phyloP scores from a whole-genome alignment of 768 basidiomycete genomes.

The Tulasnella sp. region DNA sequence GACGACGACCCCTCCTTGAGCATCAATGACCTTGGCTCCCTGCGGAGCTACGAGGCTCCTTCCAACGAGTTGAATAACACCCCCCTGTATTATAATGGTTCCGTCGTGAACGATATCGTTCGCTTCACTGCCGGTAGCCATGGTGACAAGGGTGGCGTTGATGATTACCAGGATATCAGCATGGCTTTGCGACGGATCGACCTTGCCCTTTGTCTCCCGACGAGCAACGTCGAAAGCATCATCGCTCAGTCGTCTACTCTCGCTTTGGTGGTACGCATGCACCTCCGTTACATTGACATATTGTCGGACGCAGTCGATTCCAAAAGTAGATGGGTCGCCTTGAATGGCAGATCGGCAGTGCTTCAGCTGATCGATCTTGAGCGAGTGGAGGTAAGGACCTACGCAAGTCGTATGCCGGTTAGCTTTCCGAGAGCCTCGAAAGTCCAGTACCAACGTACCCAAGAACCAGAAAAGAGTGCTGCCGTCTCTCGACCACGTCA shows the following conservation, averaged over 20 bases:
- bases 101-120: conserved; percentile 54
- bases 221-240: conserved; percentile 42
- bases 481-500: conserved; percentile 62
- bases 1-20: conserved; percentile 60
- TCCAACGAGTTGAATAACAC: conserved; percentile 55
- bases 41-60: conserved; percentile 40
- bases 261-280: conserved; percentile 56
- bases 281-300: conserved; percentile 59
- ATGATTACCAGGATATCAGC: conserved; percentile 54
- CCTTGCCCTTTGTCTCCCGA: conserved; percentile 14
- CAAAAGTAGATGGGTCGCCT: conserved; percentile 53
- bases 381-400: conserved; percentile 63
- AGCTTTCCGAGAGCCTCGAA: neutral
- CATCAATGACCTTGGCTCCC: conserved; percentile 52
- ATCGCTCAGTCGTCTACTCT: conserved; percentile 55
- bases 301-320: conserved; percentile 57
- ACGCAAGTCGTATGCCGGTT: neutral
- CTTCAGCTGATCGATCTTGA: conserved; percentile 53
- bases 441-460: conserved; percentile 44
- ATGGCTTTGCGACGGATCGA: conserved; percentile 31
- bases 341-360: conserved; percentile 50
- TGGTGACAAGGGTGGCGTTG: conserved; percentile 68
- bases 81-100: conserved; percentile 52
- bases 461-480: conserved; percentile 69
- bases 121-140: conserved; percentile 53